Evolutionary conservation across 2,329 filamentous ascomycete species (phyloP), one percentile per base, ranked within the genome.

Genomic region (Raffaelea albimanens): DNA sequence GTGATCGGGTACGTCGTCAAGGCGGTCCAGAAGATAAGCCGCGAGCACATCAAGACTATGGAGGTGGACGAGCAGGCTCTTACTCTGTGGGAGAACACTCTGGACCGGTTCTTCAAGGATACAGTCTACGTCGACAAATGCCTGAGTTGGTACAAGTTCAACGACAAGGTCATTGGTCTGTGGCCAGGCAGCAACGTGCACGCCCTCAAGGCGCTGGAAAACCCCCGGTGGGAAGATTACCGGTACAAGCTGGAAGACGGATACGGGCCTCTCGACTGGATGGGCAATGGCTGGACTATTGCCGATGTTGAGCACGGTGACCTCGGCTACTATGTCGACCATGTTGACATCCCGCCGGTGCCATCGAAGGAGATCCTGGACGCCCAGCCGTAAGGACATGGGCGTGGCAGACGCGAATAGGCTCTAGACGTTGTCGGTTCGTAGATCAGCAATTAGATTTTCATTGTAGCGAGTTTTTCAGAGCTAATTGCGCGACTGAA

Each of bases 111-210:
- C 55, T 75, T 78, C 68, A 71, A 71, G 41, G 67, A 69, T 18
- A 75, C 71, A 2, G 67, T 69, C 4, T 78, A 73, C 67, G 62
- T 66, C n/a, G 63, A 66, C 14, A 45, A 55, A 31, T 71, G 71
- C 46, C 62, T 65, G 11, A 72, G 69, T 8, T 76, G 72, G 72
- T 76, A 71, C 57, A 75, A 73, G 58, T 62, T 65, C 34, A 70
- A 67, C 4, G 58, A 53, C 8, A 58, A 57, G 13, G 59, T 76
- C 20, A 68, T 65, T 16, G 71, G 69, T 8, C 59, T 75, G 36
- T 71, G 75, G 52, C 71, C 72, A 0, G 72, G 72, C 2, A 71
- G 68, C 52, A 61, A 70, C 20, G 59, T 70, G 43, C 70, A 75
- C 53, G 73, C 74, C 58, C 69, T 73, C 56, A 66, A 72, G 50